Conservation (phyloP, 352 stramenopile species). For the Globisporangium splendens region DNA sequence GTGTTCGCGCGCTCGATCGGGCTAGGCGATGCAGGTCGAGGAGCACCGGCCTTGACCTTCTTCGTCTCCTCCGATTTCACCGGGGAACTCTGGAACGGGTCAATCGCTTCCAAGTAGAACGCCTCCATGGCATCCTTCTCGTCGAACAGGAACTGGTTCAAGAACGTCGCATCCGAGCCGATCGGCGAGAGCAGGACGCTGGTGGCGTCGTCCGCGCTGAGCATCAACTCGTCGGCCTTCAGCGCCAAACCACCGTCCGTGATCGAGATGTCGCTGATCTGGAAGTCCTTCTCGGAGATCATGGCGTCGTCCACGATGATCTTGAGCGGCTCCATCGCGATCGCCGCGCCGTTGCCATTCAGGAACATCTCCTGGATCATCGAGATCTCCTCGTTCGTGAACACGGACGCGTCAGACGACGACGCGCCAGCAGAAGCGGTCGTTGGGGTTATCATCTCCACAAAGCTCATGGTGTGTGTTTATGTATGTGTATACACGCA, state of each 20-base stretch:
- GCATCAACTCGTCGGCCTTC: slow-evolving; percentile 19
- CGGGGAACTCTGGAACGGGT: slow-evolving; percentile 41
- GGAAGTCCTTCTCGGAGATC: slow-evolving; percentile 29
- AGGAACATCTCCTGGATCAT: slow-evolving; percentile 59
- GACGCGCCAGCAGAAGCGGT: neutral
- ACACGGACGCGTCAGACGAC: slow-evolving; percentile 18
- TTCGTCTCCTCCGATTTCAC: slow-evolving; percentile 11
- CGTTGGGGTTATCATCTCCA: slow-evolving; percentile 7
- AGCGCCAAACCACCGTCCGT: slow-evolving; percentile 13
- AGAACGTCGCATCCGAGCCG: slow-evolving; percentile 39
- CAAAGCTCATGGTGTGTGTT: slow-evolving; percentile 12
- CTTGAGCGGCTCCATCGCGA: slow-evolving; percentile 12
- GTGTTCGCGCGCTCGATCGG: slow-evolving; percentile 8
- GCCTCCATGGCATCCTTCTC: slow-evolving; percentile 61
- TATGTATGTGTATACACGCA: neutral
- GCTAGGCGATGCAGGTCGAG: neutral
- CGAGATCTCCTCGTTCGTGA: slow-evolving; percentile 48
- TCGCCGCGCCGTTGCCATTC: neutral
- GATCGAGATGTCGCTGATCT: slow-evolving; percentile 43
- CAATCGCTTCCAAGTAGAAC: slow-evolving; percentile 57
- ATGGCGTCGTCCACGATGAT: slow-evolving; percentile 9
- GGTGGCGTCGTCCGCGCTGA: slow-evolving; percentile 34
- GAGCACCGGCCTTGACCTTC: neutral
- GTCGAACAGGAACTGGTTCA: slow-evolving; percentile 40
- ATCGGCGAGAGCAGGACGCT: slow-evolving; percentile 59